These are phyloP conservation scores for Rosa chinensis DNA, from an alignment of 306 rosid genomes.

Conservation along the genomic window DNA sequence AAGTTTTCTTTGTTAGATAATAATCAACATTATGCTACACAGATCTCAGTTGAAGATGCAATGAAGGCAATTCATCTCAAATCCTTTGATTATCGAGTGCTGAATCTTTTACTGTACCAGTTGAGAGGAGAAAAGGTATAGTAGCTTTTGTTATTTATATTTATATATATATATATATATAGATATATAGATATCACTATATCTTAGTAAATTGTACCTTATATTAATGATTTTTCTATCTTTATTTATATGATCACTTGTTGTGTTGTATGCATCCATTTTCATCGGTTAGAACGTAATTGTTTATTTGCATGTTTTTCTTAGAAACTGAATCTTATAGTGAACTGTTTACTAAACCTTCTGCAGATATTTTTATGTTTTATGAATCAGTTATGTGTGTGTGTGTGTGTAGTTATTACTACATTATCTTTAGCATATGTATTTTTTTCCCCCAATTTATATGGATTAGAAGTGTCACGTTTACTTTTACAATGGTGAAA, in stretches of 20 bases:
- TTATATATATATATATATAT: too few relatives aligned
- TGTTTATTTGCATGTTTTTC: neutral
- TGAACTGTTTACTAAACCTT: neutral
- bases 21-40: constrained; percentile 29
- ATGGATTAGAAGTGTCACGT: neutral
- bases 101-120: constrained; percentile 88
- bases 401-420: neutral
- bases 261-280: neutral
- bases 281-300: neutral
- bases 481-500: neutral
- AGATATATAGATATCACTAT: neutral
- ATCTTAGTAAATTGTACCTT: neutral
- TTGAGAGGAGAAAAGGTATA: constrained; percentile 73
- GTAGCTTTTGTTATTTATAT: neutral
- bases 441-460: neutral
- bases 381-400: neutral
- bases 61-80: constrained; percentile 73
- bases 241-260: neutral
- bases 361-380: neutral
- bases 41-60: constrained; percentile 81
- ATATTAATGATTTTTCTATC: neutral
- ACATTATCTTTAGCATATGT: neutral
- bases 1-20: neutral
- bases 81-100: constrained; percentile 86
- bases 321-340: neutral